Conservation (phyloP, 2,329 filamentous ascomycete genomes). For the Colletotrichum aenigma region DNA sequence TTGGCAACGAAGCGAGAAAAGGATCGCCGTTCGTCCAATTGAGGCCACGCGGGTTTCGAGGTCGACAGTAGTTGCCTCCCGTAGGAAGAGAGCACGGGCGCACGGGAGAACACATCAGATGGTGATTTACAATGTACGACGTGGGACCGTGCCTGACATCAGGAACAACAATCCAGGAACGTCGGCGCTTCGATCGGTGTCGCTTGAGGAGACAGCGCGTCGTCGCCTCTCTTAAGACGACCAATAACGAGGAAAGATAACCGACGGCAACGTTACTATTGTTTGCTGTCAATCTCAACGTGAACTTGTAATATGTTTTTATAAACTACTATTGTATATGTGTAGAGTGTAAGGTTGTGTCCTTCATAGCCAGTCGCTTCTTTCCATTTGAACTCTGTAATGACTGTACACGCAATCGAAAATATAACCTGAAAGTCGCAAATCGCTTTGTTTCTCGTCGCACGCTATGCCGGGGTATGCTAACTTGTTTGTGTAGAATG, state of each 20-base stretch:
- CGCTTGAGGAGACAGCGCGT: not conserved
- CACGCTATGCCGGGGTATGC: conserved; percentile 12
- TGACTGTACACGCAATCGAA: conserved; percentile 2
- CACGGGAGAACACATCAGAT: not conserved
- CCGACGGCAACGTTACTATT: not conserved
- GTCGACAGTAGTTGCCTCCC: not conserved
- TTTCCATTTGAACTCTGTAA: not conserved
- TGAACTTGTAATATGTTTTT: not conserved
- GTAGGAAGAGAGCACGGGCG: not conserved
- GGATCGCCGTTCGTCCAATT: not conserved
- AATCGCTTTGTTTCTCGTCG: not conserved
- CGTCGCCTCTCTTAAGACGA: not conserved
- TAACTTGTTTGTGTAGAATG: not conserved
- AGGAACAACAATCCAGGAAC: not conserved
- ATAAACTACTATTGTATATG: not conserved
- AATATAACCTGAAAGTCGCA: not conserved
- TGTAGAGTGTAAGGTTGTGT: not conserved
- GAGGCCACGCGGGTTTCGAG: not conserved
- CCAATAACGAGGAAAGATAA: not conserved
- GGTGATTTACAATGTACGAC: not conserved
- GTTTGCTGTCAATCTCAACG: not conserved
- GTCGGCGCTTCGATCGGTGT: not conserved
- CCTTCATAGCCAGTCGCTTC: not conserved
- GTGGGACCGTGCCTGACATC: conserved; percentile 2
- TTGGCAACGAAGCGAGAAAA: not conserved